phyloP scores from a whole-genome alignment of 1,284 basidiomycete genomes.

The Leccinum cinnamomeum region DNA sequence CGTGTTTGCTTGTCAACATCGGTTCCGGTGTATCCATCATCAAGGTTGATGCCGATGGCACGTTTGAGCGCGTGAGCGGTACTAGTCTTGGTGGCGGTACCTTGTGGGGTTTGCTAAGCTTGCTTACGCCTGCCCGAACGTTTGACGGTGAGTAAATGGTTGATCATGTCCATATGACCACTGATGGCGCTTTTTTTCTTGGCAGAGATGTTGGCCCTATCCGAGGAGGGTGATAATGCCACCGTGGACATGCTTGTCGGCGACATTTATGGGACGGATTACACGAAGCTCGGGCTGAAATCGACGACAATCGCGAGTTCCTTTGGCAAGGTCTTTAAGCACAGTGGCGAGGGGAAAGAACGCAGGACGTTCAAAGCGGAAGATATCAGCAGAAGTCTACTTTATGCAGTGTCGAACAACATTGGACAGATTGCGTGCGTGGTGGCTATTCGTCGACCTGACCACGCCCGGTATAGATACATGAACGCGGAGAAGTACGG shows the following conservation, averaged over 20 bases:
- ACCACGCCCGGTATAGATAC: constrained; percentile 57
- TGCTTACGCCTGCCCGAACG: constrained; percentile 92
- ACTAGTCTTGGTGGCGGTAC: constrained; percentile 99
- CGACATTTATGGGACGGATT: constrained; percentile 97
- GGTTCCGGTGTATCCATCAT: constrained; percentile 98
- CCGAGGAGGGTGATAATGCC: constrained; percentile 92
- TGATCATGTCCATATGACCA: constrained; percentile 9
- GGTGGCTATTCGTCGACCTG: constrained; percentile 20
- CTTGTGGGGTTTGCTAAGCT: constrained; percentile 94
- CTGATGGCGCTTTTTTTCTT: constrained; percentile 13
- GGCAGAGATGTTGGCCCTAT: constrained; percentile 93
- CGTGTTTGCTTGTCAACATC: constrained; percentile 97
- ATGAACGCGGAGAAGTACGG: constrained; percentile 99
- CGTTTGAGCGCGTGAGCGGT: constrained; percentile 95
- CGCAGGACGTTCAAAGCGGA: constrained; percentile 72
- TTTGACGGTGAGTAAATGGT: constrained; percentile 81
- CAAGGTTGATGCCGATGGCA: constrained; percentile 94
- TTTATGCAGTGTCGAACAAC: constrained; percentile 98
- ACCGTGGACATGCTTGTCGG: constrained; percentile 99
- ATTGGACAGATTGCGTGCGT: constrained; percentile 99
- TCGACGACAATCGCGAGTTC: constrained; percentile 97
- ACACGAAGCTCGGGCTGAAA: constrained; percentile 92
- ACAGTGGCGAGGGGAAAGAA: constrained; percentile 59
- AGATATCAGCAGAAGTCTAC: constrained; percentile 91
- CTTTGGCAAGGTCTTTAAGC: constrained; percentile 98